Percentiles rank a stretch among this genome's conserved stretches.
Conservation (phyloP, 805 yeast genomes). For the Yarrowia keelungensis region DNA sequence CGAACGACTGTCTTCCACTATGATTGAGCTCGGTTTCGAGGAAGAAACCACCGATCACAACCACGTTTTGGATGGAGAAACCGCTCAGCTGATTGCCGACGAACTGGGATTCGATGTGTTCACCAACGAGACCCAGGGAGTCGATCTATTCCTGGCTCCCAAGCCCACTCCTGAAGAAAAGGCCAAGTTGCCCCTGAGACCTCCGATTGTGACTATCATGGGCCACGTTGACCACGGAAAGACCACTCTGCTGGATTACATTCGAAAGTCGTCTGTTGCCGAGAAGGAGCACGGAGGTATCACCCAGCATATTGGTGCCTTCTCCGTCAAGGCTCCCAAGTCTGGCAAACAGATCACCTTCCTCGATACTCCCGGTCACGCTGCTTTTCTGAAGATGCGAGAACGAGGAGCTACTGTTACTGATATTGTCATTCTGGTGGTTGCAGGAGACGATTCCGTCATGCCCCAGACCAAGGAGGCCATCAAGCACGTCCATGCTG, state of each 20-base stretch:
- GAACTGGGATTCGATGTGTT: constrained; percentile 76
- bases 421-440: constrained; percentile 89
- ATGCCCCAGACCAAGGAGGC: constrained; percentile 98
- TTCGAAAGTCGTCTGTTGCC: constrained; percentile 85
- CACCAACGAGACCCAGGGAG: constrained; percentile 63
- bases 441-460: constrained; percentile 96
- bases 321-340: constrained; percentile 79
- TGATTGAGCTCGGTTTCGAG: constrained; percentile 76
- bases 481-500: constrained; percentile 84
- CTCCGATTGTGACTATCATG: constrained; percentile 97
- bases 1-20: constrained; percentile 61
- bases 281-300: constrained; percentile 93
- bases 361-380: constrained; percentile 97
- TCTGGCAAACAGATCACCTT: constrained; percentile 83
- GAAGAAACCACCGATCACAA: constrained; percentile 61
- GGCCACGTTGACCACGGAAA: constrained; percentile 99
- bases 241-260: constrained; percentile 87
- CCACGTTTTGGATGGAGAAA: constrained; percentile 83
- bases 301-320: constrained; percentile 98
- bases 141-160: constrained; percentile 61
- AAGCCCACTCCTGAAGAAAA: constrained; percentile 59
- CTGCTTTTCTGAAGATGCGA: constrained; percentile 94
- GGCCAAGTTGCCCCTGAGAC: constrained; percentile 65
- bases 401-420: constrained; percentile 95
- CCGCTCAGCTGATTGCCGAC: constrained; percentile 84